Conservation (phyloP, 495 filamentous ascomycete species). For the Neurospora sp. region DNA sequence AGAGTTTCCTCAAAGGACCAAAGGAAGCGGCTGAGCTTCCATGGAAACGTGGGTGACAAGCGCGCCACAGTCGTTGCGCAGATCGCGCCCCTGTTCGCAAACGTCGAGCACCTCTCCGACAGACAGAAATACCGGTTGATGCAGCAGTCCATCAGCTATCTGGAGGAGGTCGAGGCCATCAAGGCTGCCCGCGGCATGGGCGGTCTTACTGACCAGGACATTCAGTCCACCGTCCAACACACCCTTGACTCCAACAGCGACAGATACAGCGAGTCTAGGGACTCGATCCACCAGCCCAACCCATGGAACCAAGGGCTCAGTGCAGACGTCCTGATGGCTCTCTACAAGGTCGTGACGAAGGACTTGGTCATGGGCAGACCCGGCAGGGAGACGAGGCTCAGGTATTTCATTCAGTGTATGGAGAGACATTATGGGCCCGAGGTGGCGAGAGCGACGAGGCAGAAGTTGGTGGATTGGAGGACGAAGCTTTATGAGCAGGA, state of each 20-base stretch:
- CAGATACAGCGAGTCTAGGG: background rate
- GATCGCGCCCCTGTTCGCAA: constrained; percentile 23
- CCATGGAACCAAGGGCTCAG: constrained; percentile 8
- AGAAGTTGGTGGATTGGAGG: background rate
- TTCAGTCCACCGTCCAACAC: background rate
- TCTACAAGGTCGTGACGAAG: constrained; percentile 28
- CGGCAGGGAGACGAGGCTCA: constrained; percentile 25
- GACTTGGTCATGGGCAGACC: constrained; percentile 24
- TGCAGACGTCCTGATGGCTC: constrained; percentile 16
- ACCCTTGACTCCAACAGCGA: background rate
- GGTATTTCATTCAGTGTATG: constrained; percentile 29
- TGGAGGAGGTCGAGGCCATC: constrained; percentile 9
- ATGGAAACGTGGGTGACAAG: background rate
- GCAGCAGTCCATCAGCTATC: constrained; percentile 22
- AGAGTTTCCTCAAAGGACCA: background rate
- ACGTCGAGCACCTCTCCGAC: constrained; percentile 20
- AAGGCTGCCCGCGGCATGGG: background rate
- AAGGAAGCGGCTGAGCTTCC: background rate
- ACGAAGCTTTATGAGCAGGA: background rate
- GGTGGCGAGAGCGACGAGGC: constrained; percentile 6
- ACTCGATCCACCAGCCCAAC: background rate
- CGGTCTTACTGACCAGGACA: background rate
- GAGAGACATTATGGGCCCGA: constrained; percentile 18
- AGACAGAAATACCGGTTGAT: constrained; percentile 31
- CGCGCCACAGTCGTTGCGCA: constrained; percentile 15